Percentiles rank a stretch among this genome's conserved stretches.
Evolutionary conservation across 257 asterid species (phyloP).

Genomic region (Lavandula angustifolia): DNA sequence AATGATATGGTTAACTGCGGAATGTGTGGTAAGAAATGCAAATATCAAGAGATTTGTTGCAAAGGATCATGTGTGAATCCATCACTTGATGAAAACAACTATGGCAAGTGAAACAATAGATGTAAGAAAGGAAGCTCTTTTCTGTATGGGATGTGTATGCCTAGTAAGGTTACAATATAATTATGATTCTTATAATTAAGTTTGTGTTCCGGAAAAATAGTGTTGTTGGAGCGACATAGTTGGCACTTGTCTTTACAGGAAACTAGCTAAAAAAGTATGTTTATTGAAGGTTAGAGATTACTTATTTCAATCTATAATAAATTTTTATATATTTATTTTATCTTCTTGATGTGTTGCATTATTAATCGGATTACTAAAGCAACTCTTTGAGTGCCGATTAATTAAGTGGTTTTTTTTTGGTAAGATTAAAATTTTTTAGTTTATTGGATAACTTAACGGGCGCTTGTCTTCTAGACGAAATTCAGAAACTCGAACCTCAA

Average conservation of each 20-base stretch:
- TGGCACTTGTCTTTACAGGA: background rate
- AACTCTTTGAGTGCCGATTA: background rate
- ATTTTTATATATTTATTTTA: no score
- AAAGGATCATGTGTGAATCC: slow-evolving; percentile 22
- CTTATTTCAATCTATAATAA: no score
- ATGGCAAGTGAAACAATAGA: slow-evolving; percentile 22
- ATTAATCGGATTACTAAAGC: background rate
- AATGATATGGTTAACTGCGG: slow-evolving; percentile 19
- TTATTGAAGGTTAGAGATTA: no score
- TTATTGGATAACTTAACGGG: no score
- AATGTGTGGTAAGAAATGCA: slow-evolving; percentile 27
- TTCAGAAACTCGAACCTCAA: no score
- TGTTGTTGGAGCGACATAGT: background rate
- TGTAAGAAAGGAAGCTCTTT: slow-evolving; percentile 19
- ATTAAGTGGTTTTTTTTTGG: no score
- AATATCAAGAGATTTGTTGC: slow-evolving; percentile 26
- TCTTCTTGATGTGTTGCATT: no score
- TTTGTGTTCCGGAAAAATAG: background rate
- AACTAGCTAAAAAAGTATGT: background rate
- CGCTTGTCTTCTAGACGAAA: no score
- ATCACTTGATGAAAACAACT: slow-evolving; percentile 11
- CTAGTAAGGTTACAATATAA: background rate
- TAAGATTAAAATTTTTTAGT: no score
- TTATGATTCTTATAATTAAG: no score
- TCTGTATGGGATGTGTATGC: slow-evolving; percentile 29